Evolutionary conservation across 148 eudicot species (phyloP), one percentile per base, ranked within the genome.

Genomic region (Rhododendron ferrugineum): DNA sequence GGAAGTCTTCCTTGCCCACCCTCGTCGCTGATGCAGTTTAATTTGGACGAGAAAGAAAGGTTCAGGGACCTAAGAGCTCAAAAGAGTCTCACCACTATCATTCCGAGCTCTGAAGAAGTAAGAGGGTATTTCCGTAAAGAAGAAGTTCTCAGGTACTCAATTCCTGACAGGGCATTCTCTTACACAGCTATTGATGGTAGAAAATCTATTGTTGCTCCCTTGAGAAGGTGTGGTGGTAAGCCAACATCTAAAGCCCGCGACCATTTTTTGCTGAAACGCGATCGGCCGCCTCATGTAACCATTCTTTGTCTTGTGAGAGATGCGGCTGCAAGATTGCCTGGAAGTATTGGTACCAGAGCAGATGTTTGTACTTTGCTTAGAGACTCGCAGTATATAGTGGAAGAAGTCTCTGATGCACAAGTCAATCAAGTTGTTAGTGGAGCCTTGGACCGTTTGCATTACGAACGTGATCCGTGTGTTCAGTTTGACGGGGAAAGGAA

Each of bases 221-320:
- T 95, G 82, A 92, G 98, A 88, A 93, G 98, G 91, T 89, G 99
- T 85, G 98, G 98, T 88, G 99, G 98, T 84, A 97, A 97, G 92
- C 99, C 98, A 37, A 92, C 99, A 84, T 94, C 99, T 68, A 97
- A 95, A 89, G 98, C 98, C 79, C 95, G 99, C 28, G 98, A 97
- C 56, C 99, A 97, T 89, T 91, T 92, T 81, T 92, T 97, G 98
- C 87, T 97, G 86, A 97, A 94, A 90, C 93, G 90, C 13, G 98
- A 97, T 84, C 90, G 99, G 10, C 99, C 99, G 9, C 98, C 99
- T 73, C 99, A 97, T 85, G 98, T 97, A 34, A 97, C 99, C 46
- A 94, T 97, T 82, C 98, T 97, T 30, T 97, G 98, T 90, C 97
- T 97, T 82, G 99, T 97, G 68, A 90, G 99, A 90, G 99, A 97